Evolutionary conservation across 495 filamentous ascomycete genomes (phyloP).

Genomic region (Talaromyces nanjingensis): DNA sequence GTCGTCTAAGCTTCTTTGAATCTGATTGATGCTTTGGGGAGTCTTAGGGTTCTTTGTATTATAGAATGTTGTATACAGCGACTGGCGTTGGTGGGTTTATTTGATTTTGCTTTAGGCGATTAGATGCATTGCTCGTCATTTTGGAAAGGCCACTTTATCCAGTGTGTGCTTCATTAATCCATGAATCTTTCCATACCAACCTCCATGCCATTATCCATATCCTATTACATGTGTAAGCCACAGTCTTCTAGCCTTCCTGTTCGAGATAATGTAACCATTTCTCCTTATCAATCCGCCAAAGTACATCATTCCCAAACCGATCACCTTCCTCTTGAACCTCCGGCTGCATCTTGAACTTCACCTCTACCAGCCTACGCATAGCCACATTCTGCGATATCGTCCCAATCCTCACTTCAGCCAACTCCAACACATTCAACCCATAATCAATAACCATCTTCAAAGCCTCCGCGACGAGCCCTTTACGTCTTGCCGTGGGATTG

Average conservation of each 20-base stretch:
- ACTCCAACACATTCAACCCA: not conserved
- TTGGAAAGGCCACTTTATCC: not conserved
- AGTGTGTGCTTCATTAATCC: not conserved
- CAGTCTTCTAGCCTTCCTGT: not conserved
- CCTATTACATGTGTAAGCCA: not conserved
- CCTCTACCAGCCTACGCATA: not conserved
- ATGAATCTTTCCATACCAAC: not conserved
- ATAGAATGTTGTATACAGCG: not conserved
- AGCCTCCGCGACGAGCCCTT: not conserved
- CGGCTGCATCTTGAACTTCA: not conserved
- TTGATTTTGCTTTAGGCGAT: not conserved
- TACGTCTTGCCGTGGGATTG: not conserved
- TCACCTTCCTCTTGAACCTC: not conserved
- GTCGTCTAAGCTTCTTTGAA: not conserved
- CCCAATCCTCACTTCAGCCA: not conserved
- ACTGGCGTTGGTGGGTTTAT: not conserved
- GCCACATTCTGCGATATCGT: not conserved
- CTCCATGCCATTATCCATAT: not conserved
- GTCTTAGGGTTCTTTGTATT: not conserved
- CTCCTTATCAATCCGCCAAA: not conserved
- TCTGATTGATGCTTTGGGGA: not conserved
- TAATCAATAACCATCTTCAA: constrained; percentile 2
- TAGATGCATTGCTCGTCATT: not conserved
- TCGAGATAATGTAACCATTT: not conserved
- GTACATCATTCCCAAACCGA: constrained; percentile 1